phyloP scores from a whole-genome alignment of 306 rosid genomes.

The Carpinus viminea region DNA sequence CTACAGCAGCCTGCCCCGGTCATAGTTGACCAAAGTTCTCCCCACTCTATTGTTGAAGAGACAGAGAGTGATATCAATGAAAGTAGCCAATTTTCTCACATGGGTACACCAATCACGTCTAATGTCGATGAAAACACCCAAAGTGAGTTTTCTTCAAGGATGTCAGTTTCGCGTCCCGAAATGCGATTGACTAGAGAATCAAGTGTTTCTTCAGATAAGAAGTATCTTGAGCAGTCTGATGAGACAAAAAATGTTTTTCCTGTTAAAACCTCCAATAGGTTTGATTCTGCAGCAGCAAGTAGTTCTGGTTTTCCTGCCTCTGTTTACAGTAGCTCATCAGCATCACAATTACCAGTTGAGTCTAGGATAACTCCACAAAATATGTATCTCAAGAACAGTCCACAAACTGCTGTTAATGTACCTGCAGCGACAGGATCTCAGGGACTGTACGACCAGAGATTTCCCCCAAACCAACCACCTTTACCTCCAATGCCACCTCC shows the following conservation, averaged over 20 bases:
- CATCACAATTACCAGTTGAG: constrained; percentile 60
- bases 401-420: constrained; percentile 62
- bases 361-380: constrained; percentile 59
- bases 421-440: constrained; percentile 62
- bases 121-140: constrained; percentile 76
- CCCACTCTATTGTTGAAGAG: constrained; percentile 96
- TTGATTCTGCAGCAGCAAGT: constrained; percentile 53
- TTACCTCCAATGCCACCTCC: constrained; percentile 98
- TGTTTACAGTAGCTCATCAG: constrained; percentile 50
- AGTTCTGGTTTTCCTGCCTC: constrained; percentile 59
- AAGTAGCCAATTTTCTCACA: constrained; percentile 60
- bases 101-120: constrained; percentile 65
- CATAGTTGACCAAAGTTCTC: constrained; percentile 78
- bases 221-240: constrained; percentile 75
- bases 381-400: constrained; percentile 61
- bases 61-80: constrained; percentile 81
- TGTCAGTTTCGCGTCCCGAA: constrained; percentile 82
- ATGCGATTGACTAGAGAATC: constrained; percentile 74
- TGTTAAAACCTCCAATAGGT: constrained; percentile 54
- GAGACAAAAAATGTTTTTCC: constrained; percentile 58
- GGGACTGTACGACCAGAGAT: constrained; percentile 80
- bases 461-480: constrained; percentile 84
- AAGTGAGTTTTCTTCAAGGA: constrained; percentile 89
- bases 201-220: constrained; percentile 85
- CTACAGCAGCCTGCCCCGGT: constrained; percentile 78